phyloP scores from a whole-genome alignment of 169 alveolate genomes.

The Cryptosporidium viatorum region DNA sequence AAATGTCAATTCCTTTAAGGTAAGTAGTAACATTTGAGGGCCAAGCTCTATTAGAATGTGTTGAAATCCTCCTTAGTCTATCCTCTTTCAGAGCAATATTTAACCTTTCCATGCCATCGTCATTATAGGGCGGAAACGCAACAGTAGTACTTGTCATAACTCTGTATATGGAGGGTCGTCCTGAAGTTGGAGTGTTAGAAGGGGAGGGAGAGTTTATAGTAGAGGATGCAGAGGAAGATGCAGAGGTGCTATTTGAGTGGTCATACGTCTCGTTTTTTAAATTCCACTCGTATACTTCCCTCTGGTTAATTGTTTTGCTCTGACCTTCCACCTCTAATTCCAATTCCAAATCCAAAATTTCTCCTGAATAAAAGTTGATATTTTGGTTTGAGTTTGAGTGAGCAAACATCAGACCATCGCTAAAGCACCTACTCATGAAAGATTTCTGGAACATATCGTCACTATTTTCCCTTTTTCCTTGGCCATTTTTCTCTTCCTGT shows the following conservation, averaged over 20 bases:
- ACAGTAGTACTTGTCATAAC: constrained; percentile 54
- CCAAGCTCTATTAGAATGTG: constrained; percentile 48
- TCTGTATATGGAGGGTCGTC: constrained; percentile 24
- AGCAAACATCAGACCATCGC: constrained; percentile 36
- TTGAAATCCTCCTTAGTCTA: constrained; percentile 46
- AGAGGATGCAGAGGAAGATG: not conserved
- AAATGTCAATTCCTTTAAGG: constrained; percentile 60
- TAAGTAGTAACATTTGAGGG: constrained; percentile 59
- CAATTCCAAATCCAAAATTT: constrained; percentile 23
- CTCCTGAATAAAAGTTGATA: constrained; percentile 8
- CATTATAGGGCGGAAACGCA: constrained; percentile 27
- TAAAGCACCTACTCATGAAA: constrained; percentile 25
- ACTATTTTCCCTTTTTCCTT: not conserved
- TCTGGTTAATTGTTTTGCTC: not conserved
- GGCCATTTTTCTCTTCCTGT: not conserved
- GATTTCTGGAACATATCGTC: not conserved
- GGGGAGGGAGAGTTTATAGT: not conserved
- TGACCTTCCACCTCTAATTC: not conserved
- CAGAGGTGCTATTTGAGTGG: not conserved
- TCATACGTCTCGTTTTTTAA: not conserved
- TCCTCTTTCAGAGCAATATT: constrained; percentile 65
- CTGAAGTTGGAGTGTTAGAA: constrained; percentile 3
- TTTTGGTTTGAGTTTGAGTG: not conserved
- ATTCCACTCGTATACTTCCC: not conserved
- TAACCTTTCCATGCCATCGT: constrained; percentile 42